These are phyloP conservation scores for Stachybotrys echinatus DNA, from an alignment of 2,329 filamentous ascomycete species.

Conservation along the genomic window DNA sequence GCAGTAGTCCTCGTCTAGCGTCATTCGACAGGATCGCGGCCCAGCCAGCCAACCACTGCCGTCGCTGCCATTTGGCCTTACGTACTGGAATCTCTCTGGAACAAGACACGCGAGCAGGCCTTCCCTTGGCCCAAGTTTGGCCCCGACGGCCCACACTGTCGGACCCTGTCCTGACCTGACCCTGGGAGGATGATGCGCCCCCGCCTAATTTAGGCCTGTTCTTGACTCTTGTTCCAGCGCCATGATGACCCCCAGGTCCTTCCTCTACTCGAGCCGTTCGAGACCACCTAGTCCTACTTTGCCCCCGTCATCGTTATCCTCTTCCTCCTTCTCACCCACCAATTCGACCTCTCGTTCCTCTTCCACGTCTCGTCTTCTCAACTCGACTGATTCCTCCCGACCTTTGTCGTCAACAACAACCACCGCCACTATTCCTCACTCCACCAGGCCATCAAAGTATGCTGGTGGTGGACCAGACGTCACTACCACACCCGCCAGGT, in stretches of 20 bases:
- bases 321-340: slow-evolving; percentile 8
- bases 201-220: not conserved
- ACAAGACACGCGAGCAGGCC: not conserved
- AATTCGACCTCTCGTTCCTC: slow-evolving; percentile 10
- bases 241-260: slow-evolving; percentile 3
- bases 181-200: not conserved
- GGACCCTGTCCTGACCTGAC: not conserved
- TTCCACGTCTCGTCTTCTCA: slow-evolving; percentile 1
- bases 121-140: not conserved
- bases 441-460: slow-evolving; percentile 21
- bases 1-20: no score
- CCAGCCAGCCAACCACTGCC: not conserved
- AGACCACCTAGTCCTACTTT: not conserved
- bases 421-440: slow-evolving; percentile 8
- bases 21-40: no score
- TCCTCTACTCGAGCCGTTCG: slow-evolving; percentile 1
- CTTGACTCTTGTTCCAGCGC: no score
- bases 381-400: not conserved
- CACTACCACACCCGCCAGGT: slow-evolving; percentile 11
- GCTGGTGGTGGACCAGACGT: slow-evolving; percentile 17
- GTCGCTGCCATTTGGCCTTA: not conserved
- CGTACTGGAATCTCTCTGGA: not conserved
- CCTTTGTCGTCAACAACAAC: not conserved
- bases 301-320: slow-evolving; percentile 5
- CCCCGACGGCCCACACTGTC: not conserved